Evolutionary conservation across 371 early-diverging fungal genomes (phyloP).

Genomic region (Encephalitozoon cuniculi): DNA sequence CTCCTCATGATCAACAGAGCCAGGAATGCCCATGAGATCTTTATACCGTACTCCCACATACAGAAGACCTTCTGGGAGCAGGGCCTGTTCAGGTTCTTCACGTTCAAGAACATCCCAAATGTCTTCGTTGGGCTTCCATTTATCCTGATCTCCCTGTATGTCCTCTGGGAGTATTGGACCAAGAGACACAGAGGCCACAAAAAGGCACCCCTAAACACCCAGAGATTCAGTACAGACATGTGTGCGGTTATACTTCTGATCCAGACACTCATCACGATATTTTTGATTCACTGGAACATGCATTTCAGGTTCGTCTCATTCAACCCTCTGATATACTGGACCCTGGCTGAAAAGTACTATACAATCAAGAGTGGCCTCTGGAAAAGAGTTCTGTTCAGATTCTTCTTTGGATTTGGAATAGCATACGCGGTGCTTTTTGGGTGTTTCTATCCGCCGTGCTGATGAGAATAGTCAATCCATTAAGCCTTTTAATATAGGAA

Average conservation of each 20-base stretch:
- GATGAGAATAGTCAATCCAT: neutral
- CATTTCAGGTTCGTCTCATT: slow-evolving; percentile 58
- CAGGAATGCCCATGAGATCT: slow-evolving; percentile 14
- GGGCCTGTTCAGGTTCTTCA: slow-evolving; percentile 58
- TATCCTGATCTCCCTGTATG: slow-evolving; percentile 38
- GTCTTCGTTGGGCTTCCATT: slow-evolving; percentile 55
- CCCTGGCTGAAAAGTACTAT: slow-evolving; percentile 24
- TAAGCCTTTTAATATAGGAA: neutral
- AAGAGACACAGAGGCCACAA: too few relatives aligned
- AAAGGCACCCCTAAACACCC: neutral
- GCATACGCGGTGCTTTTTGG: slow-evolving; percentile 54
- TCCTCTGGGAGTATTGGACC: slow-evolving; percentile 19
- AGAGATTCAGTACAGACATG: neutral
- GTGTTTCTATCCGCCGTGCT: slow-evolving; percentile 58
- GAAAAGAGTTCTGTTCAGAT: slow-evolving; percentile 28
- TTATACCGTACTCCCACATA: slow-evolving; percentile 56
- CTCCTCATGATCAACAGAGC: slow-evolving; percentile 19
- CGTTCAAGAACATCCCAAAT: slow-evolving; percentile 56
- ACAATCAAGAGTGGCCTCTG: neutral
- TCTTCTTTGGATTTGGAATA: slow-evolving; percentile 51
- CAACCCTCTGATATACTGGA: slow-evolving; percentile 60
- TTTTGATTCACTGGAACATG: slow-evolving; percentile 59
- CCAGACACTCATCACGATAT: slow-evolving; percentile 49
- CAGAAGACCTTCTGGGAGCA: slow-evolving; percentile 60
- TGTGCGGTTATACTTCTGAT: slow-evolving; percentile 37